Evolutionary conservation across 768 basidiomycete species (phyloP).

Genomic region (Xerocomus potaroensis): DNA sequence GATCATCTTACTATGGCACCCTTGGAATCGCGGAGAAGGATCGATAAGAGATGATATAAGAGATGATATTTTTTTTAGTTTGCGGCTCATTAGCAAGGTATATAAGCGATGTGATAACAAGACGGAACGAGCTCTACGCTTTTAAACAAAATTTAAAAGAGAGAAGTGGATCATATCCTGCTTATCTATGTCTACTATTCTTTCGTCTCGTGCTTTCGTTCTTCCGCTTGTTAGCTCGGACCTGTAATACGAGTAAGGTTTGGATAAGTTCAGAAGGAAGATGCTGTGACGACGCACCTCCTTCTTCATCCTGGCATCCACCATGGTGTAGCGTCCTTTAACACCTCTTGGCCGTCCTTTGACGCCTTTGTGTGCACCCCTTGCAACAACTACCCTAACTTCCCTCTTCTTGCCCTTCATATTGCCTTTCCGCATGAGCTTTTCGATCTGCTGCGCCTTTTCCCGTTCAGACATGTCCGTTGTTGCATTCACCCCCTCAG

Average conservation of each 20-base stretch:
- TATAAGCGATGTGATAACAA: background rate
- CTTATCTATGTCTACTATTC: conserved; percentile 35
- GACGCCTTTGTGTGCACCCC: conserved; percentile 82
- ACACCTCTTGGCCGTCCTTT: conserved; percentile 94
- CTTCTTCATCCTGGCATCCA: conserved; percentile 91
- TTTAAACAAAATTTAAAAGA: too few species aligned
- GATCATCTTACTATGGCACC: conserved; percentile 38
- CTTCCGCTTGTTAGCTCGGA: conserved; percentile 81
- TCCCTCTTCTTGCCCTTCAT: conserved; percentile 71
- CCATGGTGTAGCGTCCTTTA: conserved; percentile 93
- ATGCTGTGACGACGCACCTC: conserved; percentile 57
- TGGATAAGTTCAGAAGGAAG: background rate
- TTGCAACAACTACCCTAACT: conserved; percentile 87
- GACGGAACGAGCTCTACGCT: too few species aligned
- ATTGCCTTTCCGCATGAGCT: conserved; percentile 79
- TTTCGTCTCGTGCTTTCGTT: conserved; percentile 71
- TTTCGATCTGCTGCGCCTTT: conserved; percentile 91
- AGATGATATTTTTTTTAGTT: conserved; percentile 1
- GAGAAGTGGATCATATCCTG: background rate
- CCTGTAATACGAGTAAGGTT: conserved; percentile 37
- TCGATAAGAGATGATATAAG: conserved; percentile 1
- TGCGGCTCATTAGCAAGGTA: too few species aligned
- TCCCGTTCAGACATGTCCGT: conserved; percentile 91
- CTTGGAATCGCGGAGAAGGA: conserved; percentile 26
- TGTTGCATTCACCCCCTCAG: conserved; percentile 86